Percentiles rank a stretch among this genome's conserved stretches.
These are phyloP conservation scores for Meira nashicola DNA, from an alignment of 1,284 basidiomycete genomes.

Conservation along the genomic window DNA sequence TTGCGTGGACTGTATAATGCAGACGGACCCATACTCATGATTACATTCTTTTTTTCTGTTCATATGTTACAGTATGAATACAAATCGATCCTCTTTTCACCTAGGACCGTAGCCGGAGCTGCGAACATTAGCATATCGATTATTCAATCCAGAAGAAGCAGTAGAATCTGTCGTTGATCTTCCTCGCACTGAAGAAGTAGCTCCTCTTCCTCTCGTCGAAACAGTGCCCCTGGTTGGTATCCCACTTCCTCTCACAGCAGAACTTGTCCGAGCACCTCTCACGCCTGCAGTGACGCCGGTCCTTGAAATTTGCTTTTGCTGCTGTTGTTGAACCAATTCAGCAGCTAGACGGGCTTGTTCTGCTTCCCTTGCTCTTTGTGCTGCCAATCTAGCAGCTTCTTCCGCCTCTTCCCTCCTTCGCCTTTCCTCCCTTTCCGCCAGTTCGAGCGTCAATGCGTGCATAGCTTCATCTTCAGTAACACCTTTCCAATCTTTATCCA, in stretches of 20 bases:
- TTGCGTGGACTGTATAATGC: no score
- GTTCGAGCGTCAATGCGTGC: constrained; percentile 23
- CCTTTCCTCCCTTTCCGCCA: constrained; percentile 28
- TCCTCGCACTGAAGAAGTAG: constrained; percentile 15
- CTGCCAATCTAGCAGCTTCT: constrained; percentile 19
- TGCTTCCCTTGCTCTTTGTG: constrained; percentile 14
- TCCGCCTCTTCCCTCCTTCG: constrained; percentile 25
- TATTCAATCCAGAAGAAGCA: constrained; percentile 22
- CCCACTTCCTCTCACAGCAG: neutral
- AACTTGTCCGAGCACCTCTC: neutral
- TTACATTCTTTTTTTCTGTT: neutral
- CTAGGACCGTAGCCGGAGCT: constrained; percentile 32
- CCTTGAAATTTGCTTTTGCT: neutral
- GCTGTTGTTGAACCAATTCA: neutral
- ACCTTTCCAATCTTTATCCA: constrained; percentile 44
- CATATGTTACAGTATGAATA: neutral
- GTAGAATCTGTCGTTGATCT: constrained; percentile 7
- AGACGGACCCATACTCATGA: no score
- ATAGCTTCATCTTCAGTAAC: constrained; percentile 32
- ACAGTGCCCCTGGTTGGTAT: constrained; percentile 1
- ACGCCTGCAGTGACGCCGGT: neutral
- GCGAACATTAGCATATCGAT: constrained; percentile 34
- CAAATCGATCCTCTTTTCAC: neutral
- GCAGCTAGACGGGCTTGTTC: constrained; percentile 9
- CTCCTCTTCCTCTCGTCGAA: constrained; percentile 4